phyloP scores from a whole-genome alignment of 1,284 basidiomycete species.

The Trichosporon inkin region DNA sequence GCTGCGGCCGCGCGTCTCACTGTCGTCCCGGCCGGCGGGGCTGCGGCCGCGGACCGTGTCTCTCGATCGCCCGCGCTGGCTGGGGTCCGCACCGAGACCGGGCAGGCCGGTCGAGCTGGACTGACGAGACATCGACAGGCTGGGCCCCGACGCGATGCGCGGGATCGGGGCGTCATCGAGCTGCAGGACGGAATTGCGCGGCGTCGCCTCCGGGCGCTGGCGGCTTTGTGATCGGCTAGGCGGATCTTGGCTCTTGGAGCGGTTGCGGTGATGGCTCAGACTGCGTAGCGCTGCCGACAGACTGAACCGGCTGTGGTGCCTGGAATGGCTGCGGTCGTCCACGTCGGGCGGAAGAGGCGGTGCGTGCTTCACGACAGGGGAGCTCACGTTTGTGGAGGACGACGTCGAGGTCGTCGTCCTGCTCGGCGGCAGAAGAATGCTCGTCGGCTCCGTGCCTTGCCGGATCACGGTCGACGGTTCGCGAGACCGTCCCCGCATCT shows the following conservation, averaged over 20 bases:
- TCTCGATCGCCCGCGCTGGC: not conserved
- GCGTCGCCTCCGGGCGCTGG: conserved; percentile 18
- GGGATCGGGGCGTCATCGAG: conserved; percentile 11
- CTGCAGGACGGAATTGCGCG: conserved; percentile 9
- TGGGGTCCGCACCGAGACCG: not conserved
- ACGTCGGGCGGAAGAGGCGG: not conserved
- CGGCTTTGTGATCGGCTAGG: conserved; percentile 25
- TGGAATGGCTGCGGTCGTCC: conserved; percentile 28
- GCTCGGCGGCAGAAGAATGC: not conserved
- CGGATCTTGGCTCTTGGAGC: conserved; percentile 27
- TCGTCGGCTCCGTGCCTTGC: not conserved
- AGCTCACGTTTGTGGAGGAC: not conserved
- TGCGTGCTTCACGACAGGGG: not conserved
- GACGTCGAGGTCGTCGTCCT: not conserved
- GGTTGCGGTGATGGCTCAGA: conserved; percentile 46
- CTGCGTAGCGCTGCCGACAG: conserved; percentile 47
- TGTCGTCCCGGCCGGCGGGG: conserved; percentile 25
- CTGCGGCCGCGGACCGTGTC: conserved; percentile 18
- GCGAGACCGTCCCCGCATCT: conserved; percentile 1
- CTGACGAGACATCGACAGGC: conserved; percentile 14
- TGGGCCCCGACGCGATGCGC: not conserved
- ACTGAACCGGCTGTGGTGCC: conserved; percentile 39
- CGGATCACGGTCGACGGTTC: not conserved
- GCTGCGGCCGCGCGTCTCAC: conserved; percentile 45
- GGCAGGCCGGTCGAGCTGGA: not conserved